Evolutionary conservation across 1,284 basidiomycete genomes (phyloP).

Genomic region (Moniliophthora roreri): DNA sequence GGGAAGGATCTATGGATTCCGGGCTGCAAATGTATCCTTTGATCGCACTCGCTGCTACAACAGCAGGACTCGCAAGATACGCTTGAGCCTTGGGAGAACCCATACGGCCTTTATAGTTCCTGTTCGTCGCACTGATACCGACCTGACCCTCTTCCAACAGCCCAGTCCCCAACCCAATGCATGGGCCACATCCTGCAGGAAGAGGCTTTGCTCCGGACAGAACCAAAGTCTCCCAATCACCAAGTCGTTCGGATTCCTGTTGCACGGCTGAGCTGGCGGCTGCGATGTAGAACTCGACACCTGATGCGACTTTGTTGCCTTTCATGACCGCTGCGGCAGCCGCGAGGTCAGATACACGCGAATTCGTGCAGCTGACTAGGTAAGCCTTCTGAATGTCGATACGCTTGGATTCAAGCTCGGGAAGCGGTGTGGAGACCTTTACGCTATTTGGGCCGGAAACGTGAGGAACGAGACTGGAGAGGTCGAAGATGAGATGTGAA

Average conservation of each 20-base stretch:
- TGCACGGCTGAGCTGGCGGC: slow-evolving; percentile 93
- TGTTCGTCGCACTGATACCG: slow-evolving; percentile 97
- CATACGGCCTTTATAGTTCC: slow-evolving; percentile 99
- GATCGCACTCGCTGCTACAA: slow-evolving; percentile 94
- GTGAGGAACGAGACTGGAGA: slow-evolving; percentile 92
- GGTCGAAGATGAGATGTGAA: slow-evolving; percentile 89
- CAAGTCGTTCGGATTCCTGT: slow-evolving; percentile 81
- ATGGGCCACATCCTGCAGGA: slow-evolving; percentile 96
- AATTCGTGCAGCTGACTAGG: slow-evolving; percentile 98
- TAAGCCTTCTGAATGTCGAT: slow-evolving; percentile 97
- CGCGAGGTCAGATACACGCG: slow-evolving; percentile 92
- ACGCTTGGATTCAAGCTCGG: slow-evolving; percentile 70
- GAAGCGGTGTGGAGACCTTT: slow-evolving; percentile 91
- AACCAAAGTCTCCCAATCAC: slow-evolving; percentile 89
- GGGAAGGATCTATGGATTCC: slow-evolving; percentile 57
- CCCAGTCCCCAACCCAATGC: slow-evolving; percentile 94
- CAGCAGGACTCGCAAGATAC: slow-evolving; percentile 94
- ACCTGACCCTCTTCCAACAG: slow-evolving; percentile 92
- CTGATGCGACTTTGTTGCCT: slow-evolving; percentile 82
- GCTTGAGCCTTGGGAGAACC: slow-evolving; percentile 93
- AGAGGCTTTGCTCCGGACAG: slow-evolving; percentile 89
- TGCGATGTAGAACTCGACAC: slow-evolving; percentile 97
- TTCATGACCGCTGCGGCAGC: slow-evolving; percentile 89
- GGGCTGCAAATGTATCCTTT: slow-evolving; percentile 92
- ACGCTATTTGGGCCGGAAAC: slow-evolving; percentile 98